Base-by-base conservation (phyloP, 192 early-diverging fungal species). In the Radiomyces spectabilis region DNA sequence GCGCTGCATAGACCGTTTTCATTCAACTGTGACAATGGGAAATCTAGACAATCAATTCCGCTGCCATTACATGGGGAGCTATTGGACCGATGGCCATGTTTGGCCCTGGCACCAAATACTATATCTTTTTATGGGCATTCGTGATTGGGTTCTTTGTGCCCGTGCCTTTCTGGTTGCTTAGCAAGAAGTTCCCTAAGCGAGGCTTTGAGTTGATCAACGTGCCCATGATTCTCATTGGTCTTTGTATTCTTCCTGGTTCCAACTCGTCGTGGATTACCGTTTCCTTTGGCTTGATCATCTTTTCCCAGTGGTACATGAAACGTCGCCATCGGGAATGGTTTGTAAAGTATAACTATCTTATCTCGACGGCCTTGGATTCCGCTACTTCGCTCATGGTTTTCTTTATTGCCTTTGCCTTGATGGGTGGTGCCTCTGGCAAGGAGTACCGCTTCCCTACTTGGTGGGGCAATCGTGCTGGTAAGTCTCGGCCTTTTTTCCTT, bases 341-440 rank as follows among this genome's bases (percentile, higher is more conserved):
- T 51, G 62, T 55, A 26, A 85, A 78, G 29, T 84, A 85, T 68
- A 88, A 87, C 58, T 88, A 86, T 62, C 69, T 88, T 18, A 37
- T 85, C 4, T 78, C 74, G 4, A 83, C 84, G 9, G 84, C 81
- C 5, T 41, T 84, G 31, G 87, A 86, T 59, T 68, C 72, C 9
- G 85, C 82, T 8, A 60, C 76, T 6, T 68, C 73, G 0, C 43
- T 74, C 10, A 63, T 73, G 35, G 70, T 61, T 0, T 60, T 77
- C 52, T 41, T 74, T 27, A 49, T 80, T 13, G 37, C 52, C 42
- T 52, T 68, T 18, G 46, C 53, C 15, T 19, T 68, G 3, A 51
- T 51, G 38, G 57, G 57, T 51, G 51, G 52, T 41, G 53, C 37
- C 29, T 57, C 39, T 16, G 58, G 59, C n/a, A 41, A 39, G 13